Evolutionary conservation across 2,329 filamentous ascomycete species (phyloP).

Genomic region (Sporothrix euskadiensis): DNA sequence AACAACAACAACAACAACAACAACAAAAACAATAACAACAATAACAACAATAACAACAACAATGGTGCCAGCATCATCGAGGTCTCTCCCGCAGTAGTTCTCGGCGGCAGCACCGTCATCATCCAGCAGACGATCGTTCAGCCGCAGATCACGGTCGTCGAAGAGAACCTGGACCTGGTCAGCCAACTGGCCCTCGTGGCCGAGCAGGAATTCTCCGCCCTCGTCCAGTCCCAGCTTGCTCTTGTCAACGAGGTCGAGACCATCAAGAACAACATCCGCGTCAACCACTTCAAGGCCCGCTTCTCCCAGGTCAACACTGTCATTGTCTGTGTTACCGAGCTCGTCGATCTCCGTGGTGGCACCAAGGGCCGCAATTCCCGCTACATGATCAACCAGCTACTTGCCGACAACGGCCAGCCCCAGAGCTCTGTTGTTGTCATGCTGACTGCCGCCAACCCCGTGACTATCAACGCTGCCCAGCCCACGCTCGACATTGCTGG

Average conservation of each 20-base stretch:
- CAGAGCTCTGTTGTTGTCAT: conserved; percentile 43
- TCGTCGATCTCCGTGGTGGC: conserved; percentile 41
- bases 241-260: conserved; percentile 43
- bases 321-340: conserved; percentile 43
- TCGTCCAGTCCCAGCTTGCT: conserved; percentile 43
- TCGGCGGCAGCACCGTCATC: conserved; percentile 36
- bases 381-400: conserved; percentile 45
- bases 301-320: conserved; percentile 44
- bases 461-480: conserved; percentile 41
- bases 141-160: conserved; percentile 39
- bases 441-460: conserved; percentile 42
- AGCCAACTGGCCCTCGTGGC: conserved; percentile 40
- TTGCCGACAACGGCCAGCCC: conserved; percentile 43
- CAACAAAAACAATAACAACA: conserved; percentile 26
- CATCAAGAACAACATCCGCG: conserved; percentile 47
- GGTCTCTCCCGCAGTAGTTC: conserved; percentile 29
- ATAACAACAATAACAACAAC: conserved; percentile 26
- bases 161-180: conserved; percentile 43
- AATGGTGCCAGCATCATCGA: conserved; percentile 28
- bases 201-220: conserved; percentile 43
- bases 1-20: conserved; percentile 31
- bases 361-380: conserved; percentile 38
- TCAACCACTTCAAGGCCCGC: conserved; percentile 44
- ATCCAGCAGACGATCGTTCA: conserved; percentile 41
- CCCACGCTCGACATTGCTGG: conserved; percentile 34